Conservation (phyloP, 2,329 filamentous ascomycete genomes). For the Apiospora koreana region DNA sequence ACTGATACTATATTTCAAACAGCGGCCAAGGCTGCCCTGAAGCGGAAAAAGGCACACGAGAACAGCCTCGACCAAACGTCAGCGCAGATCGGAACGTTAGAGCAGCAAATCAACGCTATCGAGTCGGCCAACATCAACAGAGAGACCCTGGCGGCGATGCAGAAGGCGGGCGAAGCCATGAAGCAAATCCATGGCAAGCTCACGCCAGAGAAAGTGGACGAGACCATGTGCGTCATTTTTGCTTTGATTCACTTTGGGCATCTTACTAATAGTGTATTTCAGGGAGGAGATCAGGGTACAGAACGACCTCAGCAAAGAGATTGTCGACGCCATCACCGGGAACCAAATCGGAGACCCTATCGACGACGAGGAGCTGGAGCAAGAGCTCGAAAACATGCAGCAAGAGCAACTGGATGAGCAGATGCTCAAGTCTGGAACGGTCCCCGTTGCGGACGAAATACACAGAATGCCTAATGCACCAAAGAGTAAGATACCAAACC, state of each 20-base stretch:
- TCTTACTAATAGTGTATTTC: slow-evolving; percentile 20
- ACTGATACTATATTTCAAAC: slow-evolving; percentile 20
- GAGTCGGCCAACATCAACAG: slow-evolving; percentile 99
- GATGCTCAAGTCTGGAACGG: slow-evolving; percentile 85
- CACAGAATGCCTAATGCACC: slow-evolving; percentile 75
- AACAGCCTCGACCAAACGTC: slow-evolving; percentile 88
- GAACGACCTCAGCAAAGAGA: slow-evolving; percentile 91
- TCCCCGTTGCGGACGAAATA: slow-evolving; percentile 79
- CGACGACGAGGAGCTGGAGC: slow-evolving; percentile 85
- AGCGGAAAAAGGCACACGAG: slow-evolving; percentile 93
- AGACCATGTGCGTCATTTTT: slow-evolving; percentile 74
- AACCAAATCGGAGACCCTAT: slow-evolving; percentile 66
- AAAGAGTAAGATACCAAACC: slow-evolving; percentile 63
- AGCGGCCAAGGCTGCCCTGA: slow-evolving; percentile 89
- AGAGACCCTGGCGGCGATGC: slow-evolving; percentile 92
- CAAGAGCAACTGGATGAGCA: slow-evolving; percentile 92
- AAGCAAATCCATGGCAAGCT: slow-evolving; percentile 87
- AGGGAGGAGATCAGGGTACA: slow-evolving; percentile 92
- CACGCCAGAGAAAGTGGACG: slow-evolving; percentile 91
- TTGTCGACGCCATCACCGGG: slow-evolving; percentile 80
- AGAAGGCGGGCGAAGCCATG: slow-evolving; percentile 88
- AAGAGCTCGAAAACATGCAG: slow-evolving; percentile 82
- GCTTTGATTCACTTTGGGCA: slow-evolving; percentile 2
- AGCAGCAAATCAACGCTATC: slow-evolving; percentile 95
- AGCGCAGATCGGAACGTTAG: slow-evolving; percentile 86